phyloP scores from a whole-genome alignment of 164 flowering plant genomes.

The Houttuynia cordata region DNA sequence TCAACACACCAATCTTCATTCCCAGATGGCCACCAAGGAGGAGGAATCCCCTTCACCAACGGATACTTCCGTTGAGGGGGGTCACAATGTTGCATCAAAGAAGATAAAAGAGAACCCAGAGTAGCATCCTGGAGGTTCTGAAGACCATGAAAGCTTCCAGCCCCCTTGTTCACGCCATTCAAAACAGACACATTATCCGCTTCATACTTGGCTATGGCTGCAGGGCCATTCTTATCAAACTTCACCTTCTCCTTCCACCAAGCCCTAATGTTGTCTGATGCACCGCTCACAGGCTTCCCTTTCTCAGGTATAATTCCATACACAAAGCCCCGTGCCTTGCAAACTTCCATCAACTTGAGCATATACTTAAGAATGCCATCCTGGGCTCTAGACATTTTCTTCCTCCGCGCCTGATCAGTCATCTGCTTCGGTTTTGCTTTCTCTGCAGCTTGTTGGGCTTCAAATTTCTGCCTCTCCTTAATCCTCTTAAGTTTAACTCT shows the following conservation, averaged over 20 bases:
- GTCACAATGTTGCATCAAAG: slow-evolving; percentile 34
- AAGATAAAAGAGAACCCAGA: slow-evolving; percentile 28
- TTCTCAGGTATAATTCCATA: slow-evolving; percentile 66
- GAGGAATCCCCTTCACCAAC: slow-evolving; percentile 28
- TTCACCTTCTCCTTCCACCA: slow-evolving; percentile 73
- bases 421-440: slow-evolving; percentile 14
- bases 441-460: slow-evolving; percentile 13
- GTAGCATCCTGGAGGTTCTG: slow-evolving; percentile 29
- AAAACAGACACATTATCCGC: slow-evolving; percentile 15
- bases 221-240: slow-evolving; percentile 59
- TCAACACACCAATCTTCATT: slow-evolving; percentile 28
- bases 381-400: slow-evolving; percentile 52
- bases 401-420: slow-evolving; percentile 21
- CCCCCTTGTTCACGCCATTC: slow-evolving; percentile 8
- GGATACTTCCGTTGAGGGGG: slow-evolving; percentile 34
- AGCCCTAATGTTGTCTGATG: slow-evolving; percentile 55
- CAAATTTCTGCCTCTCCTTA: slow-evolving; percentile 24
- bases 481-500: slow-evolving; percentile 26
- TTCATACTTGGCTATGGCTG: slow-evolving; percentile 46
- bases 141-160: slow-evolving; percentile 13
- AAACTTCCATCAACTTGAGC: slow-evolving; percentile 59
- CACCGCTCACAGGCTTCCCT: slow-evolving; percentile 66
- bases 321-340: slow-evolving; percentile 60
- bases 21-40: slow-evolving; percentile 40
- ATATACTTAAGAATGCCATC: slow-evolving; percentile 59